Evolutionary conservation across 2,329 filamentous ascomycete species (phyloP).

Genomic region (Arthrocladium fulminans): DNA sequence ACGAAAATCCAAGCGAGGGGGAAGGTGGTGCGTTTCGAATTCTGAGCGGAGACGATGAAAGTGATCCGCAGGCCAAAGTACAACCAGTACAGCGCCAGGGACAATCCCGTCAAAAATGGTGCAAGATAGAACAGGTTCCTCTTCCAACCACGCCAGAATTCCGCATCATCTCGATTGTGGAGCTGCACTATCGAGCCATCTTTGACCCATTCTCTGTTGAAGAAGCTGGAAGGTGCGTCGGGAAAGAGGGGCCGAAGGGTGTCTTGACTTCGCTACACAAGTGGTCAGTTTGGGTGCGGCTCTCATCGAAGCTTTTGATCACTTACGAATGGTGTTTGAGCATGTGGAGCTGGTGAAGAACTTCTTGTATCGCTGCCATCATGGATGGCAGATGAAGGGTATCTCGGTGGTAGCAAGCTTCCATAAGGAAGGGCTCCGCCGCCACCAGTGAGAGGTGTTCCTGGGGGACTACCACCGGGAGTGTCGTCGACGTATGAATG

Average conservation of each 20-base stretch:
- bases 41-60: slow-evolving; percentile 47
- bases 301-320: neutral
- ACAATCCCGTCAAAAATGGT: slow-evolving; percentile 29
- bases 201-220: slow-evolving; percentile 31
- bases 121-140: slow-evolving; percentile 29
- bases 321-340: slow-evolving; percentile 28
- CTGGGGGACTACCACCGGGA: slow-evolving; percentile 5
- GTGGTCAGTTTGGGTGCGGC: slow-evolving; percentile 12
- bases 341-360: slow-evolving; percentile 25
- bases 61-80: slow-evolving; percentile 46
- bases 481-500: slow-evolving; percentile 9
- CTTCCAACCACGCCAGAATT: slow-evolving; percentile 32
- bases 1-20: slow-evolving; percentile 51
- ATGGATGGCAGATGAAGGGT: slow-evolving; percentile 12
- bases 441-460: slow-evolving; percentile 2
- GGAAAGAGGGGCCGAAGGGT: slow-evolving; percentile 29
- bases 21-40: slow-evolving; percentile 33
- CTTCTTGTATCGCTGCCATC: slow-evolving; percentile 18
- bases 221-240: slow-evolving; percentile 24
- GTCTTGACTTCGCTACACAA: slow-evolving; percentile 28
- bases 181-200: slow-evolving; percentile 30
- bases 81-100: slow-evolving; percentile 30
- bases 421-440: slow-evolving; percentile 8
- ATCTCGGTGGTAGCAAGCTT: slow-evolving; percentile 9
- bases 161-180: slow-evolving; percentile 30